A percentile compares a stretch with the other conserved stretches of the same genome.
phyloP scores from a whole-genome alignment of 2,329 filamentous ascomycete species.

The Aureobasidium sp. region DNA sequence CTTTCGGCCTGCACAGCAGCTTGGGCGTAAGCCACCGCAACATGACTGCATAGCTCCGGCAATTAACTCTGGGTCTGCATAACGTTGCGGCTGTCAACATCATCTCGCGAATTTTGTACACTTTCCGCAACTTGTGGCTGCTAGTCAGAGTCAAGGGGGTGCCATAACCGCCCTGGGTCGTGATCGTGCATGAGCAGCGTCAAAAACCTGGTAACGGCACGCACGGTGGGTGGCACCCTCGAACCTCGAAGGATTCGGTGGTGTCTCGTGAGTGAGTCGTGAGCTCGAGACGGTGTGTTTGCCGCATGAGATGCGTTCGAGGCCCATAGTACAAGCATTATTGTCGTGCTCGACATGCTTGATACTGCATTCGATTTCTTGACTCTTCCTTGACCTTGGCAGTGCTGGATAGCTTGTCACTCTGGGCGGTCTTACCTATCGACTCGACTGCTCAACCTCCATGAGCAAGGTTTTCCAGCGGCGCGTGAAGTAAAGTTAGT shows the following conservation, averaged over 20 bases:
- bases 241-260: neutral
- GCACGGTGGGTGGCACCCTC: neutral
- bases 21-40: neutral
- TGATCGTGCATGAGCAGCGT: neutral
- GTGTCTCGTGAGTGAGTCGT: neutral
- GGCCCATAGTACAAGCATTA: neutral
- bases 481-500: neutral
- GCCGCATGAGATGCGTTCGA: neutral
- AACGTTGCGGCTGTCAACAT: constrained; percentile 7
- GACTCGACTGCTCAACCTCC: neutral
- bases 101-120: neutral
- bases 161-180: neutral
- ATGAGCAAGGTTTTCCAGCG: neutral
- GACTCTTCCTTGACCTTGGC: neutral
- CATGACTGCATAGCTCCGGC: neutral
- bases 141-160: constrained; percentile 9
- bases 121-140: neutral
- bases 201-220: constrained; percentile 1
- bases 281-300: neutral
- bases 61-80: neutral
- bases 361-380: neutral
- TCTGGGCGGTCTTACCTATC: neutral
- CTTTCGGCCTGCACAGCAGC: neutral
- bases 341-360: neutral
- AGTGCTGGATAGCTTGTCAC: neutral